Evolutionary conservation across 345 rosid species (phyloP).

Genomic region (Eucalyptus sp.): DNA sequence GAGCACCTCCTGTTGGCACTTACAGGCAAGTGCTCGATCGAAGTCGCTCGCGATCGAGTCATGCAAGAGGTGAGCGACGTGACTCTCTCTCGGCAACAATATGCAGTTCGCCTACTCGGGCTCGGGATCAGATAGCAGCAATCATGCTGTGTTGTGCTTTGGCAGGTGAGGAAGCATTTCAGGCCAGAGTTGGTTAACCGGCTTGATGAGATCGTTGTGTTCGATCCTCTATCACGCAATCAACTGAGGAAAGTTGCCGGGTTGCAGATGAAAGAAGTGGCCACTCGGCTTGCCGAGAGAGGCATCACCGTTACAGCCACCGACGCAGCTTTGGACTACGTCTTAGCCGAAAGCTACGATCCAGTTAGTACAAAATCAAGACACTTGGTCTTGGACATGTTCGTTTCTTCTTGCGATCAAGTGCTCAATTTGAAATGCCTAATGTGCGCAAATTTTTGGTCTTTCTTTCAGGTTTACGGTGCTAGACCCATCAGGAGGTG

Average conservation of each 20-base stretch:
- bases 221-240: conserved; percentile 73
- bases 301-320: conserved; percentile 71
- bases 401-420: neutral
- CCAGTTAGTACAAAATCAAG: conserved; percentile 39
- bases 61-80: conserved; percentile 43
- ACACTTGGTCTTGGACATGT: neutral
- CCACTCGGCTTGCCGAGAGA: conserved; percentile 68
- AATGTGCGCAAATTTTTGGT: neutral
- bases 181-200: conserved; percentile 80
- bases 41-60: conserved; percentile 66
- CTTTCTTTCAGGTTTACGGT: conserved; percentile 52
- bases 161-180: conserved; percentile 65
- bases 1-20: conserved; percentile 73
- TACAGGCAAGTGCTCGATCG: conserved; percentile 56
- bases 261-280: conserved; percentile 80
- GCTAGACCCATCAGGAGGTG: conserved; percentile 87
- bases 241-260: conserved; percentile 75
- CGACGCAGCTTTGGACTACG: conserved; percentile 54
- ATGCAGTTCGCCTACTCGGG: neutral
- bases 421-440: neutral
- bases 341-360: conserved; percentile 65
- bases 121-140: neutral
- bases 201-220: conserved; percentile 78
- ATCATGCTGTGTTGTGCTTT: neutral
- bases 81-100: neutral